Base-by-base conservation (phyloP, 2,329 filamentous ascomycete species). In the Pseudocercospora macadamiae region DNA sequence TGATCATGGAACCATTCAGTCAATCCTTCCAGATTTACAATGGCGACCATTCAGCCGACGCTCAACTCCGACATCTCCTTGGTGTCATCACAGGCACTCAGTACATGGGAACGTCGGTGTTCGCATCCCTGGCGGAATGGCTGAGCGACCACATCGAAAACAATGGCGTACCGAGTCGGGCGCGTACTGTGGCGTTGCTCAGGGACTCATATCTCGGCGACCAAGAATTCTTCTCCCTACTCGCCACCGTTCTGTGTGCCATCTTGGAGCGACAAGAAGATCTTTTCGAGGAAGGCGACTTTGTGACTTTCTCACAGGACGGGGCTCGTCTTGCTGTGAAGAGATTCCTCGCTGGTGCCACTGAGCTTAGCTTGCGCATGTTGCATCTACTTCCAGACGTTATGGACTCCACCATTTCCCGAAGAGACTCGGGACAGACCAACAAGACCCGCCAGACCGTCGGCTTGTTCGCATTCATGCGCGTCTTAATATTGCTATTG, bases 341-440 rank as follows among this genome's bases (percentile, higher is more conserved):
- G 6, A 23, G 28, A 3, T 64, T 67, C 48, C 55, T 62, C n/a
- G 48, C 37, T n/a, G 59, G 52, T 5, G 47, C 63, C 19, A 45
- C 54, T n/a, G 47, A 59, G 25, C 53, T 70, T 23, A 55, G 62
- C 45, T 21, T 60, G n/a, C 60, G 64, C 16, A 52, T 68, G 39
- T 26, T 66, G 10, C 39, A 28, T 8, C 48, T 64, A 19, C 57
- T 70, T 30, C 67, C 67, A 3, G 42, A 48, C 9, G 23, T 63
- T 2, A 37, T 68, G 7, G 65, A 66, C 23, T 52, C 42, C 14
- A 52, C 58, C 8, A 47, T 65, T n/a, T 45, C 61, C 7, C 55
- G 66, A 44, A 60, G 67, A 52, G 67, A 70, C 42, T 69, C 67
- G 5, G 66, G 60, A 12, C 61, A 66, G 37, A 57, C 58, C n/a